A percentile compares a stretch with the other conserved stretches of the same genome.
phyloP scores from a whole-genome alignment of 1,284 basidiomycete species.

The Sutorius eximius region DNA sequence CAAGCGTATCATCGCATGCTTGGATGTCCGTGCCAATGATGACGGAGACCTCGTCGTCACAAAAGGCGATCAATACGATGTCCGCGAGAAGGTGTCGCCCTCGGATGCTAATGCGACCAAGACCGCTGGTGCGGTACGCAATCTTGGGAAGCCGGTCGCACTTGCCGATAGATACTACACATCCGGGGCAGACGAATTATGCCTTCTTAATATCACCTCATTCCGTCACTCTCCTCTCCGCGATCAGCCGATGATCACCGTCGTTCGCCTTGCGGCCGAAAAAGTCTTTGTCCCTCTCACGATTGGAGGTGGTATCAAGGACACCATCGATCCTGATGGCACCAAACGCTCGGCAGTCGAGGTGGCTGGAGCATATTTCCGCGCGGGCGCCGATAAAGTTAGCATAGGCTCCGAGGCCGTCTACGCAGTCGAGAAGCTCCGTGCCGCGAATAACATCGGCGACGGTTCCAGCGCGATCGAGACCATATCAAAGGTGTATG shows the following conservation, averaged over 20 bases:
- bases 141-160: slow-evolving; percentile 96
- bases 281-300: slow-evolving; percentile 97
- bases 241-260: slow-evolving; percentile 98
- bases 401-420: slow-evolving; percentile 97
- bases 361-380: slow-evolving; percentile 95
- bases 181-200: slow-evolving; percentile 94
- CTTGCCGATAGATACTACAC: slow-evolving; percentile 87
- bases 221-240: slow-evolving; percentile 94
- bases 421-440: slow-evolving; percentile 85
- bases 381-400: slow-evolving; percentile 97
- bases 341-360: slow-evolving; percentile 85
- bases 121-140: slow-evolving; percentile 82
- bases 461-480: slow-evolving; percentile 90
- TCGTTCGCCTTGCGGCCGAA: slow-evolving; percentile 88
- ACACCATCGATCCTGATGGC: slow-evolving; percentile 94
- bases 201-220: slow-evolving; percentile 98
- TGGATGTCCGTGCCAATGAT: slow-evolving; percentile 98
- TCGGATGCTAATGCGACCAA: slow-evolving; percentile 35
- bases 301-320: slow-evolving; percentile 98
- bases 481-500: slow-evolving; percentile 88
- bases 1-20: slow-evolving; percentile 94
- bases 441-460: slow-evolving; percentile 48
- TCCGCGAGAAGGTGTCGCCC: slow-evolving; percentile 73
- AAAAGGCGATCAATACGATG: slow-evolving; percentile 99
- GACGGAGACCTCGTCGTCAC: slow-evolving; percentile 97